phyloP scores from a whole-genome alignment of 495 filamentous ascomycete genomes.

The Daldinia loculata region DNA sequence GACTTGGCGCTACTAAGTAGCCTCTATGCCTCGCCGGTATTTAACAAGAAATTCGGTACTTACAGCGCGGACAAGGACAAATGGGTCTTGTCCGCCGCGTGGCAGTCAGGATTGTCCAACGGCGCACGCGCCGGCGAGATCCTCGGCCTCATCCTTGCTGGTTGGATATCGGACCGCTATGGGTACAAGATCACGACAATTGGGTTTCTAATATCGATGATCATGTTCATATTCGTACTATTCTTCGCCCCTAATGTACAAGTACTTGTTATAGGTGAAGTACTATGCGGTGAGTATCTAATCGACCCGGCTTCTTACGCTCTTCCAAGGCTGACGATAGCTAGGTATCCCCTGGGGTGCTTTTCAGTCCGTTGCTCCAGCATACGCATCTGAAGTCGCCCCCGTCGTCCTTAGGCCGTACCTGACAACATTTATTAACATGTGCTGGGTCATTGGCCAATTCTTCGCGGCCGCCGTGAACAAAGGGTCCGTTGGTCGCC shows the following conservation, averaged over 20 bases:
- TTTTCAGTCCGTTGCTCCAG: constrained; percentile 68
- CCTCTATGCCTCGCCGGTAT: constrained; percentile 48
- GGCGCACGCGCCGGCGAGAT: constrained; percentile 50
- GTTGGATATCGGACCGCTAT: constrained; percentile 47
- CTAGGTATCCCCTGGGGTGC: constrained; percentile 73
- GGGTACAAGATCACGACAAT: constrained; percentile 52
- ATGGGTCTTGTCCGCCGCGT: constrained; percentile 47
- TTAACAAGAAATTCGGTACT: constrained; percentile 49
- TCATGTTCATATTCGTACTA: constrained; percentile 60
- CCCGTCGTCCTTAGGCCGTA: constrained; percentile 71
- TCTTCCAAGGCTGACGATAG: constrained; percentile 2
- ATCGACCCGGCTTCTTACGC: neutral
- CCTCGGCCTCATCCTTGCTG: constrained; percentile 49
- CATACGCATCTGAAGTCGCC: constrained; percentile 75
- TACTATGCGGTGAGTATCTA: constrained; percentile 55
- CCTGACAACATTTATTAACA: constrained; percentile 74
- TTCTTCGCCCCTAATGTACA: constrained; percentile 70
- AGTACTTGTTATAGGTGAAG: constrained; percentile 68
- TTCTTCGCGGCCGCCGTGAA: constrained; percentile 73
- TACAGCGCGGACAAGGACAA: constrained; percentile 33
- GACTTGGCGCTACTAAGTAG: constrained; percentile 52
- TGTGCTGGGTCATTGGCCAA: constrained; percentile 77
- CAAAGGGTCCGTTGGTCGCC: constrained; percentile 58
- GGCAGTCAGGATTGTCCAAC: constrained; percentile 51
- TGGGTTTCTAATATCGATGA: constrained; percentile 54